Percentiles rank a stretch among this genome's conserved stretches.
Evolutionary conservation across 768 basidiomycete genomes (phyloP).

Genomic region (button mushroom (Agaricus bisporus)): DNA sequence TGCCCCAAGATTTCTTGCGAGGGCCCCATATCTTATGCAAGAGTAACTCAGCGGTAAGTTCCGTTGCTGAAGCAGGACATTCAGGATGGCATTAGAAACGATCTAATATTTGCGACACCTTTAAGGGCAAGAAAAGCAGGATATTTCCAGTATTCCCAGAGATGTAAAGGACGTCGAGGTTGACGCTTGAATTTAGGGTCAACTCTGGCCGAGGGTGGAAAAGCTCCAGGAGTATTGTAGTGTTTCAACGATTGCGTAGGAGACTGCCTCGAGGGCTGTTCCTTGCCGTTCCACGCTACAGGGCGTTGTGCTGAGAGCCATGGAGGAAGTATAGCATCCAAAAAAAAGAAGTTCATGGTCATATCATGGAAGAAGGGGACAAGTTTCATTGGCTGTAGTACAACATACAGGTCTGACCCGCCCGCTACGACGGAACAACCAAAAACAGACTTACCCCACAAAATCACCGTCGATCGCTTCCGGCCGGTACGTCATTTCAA

Average conservation of each 20-base stretch:
- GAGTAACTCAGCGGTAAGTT: slow-evolving; percentile 61
- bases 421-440: not conserved
- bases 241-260: slow-evolving; percentile 35
- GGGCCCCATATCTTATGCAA: slow-evolving; percentile 83
- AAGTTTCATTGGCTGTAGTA: slow-evolving; percentile 4
- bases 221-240: slow-evolving; percentile 62
- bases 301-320: slow-evolving; percentile 10
- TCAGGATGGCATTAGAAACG: not conserved
- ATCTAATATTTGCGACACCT: slow-evolving; percentile 34
- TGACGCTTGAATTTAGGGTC: slow-evolving; percentile 60
- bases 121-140: slow-evolving; percentile 60
- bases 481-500: slow-evolving; percentile 24
- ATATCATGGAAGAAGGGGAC: slow-evolving; percentile 4
- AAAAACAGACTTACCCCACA: slow-evolving; percentile 8
- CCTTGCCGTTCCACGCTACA: slow-evolving; percentile 8
- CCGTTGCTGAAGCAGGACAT: slow-evolving; percentile 26
- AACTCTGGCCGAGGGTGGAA: slow-evolving; percentile 70
- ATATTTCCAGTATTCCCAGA: slow-evolving; percentile 73
- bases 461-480: slow-evolving; percentile 2
- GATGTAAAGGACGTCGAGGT: slow-evolving; percentile 45
- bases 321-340: slow-evolving; percentile 11
- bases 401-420: slow-evolving; percentile 3
- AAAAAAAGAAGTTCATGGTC: slow-evolving; percentile 11
- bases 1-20: slow-evolving; percentile 85
- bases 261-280: slow-evolving; percentile 20